Conservation (phyloP, 2,329 filamentous ascomycete species). For the Pseudogymnoascus sp. region DNA sequence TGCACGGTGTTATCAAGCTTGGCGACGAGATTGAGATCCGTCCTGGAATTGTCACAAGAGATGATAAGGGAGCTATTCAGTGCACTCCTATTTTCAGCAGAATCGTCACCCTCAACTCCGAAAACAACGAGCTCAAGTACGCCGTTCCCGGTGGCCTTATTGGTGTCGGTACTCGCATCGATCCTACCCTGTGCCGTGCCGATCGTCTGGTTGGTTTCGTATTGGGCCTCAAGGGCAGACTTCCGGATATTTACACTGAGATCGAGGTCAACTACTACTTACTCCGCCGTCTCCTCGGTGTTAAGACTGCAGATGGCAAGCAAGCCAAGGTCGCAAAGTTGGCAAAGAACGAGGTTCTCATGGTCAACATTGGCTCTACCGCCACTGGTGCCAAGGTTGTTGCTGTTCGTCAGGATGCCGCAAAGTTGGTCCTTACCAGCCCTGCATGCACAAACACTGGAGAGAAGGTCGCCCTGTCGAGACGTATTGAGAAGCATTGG, state of each 20-base stretch:
- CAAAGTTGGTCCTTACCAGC: constrained; percentile 85
- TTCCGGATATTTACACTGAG: constrained; percentile 96
- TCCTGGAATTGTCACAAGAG: constrained; percentile 94
- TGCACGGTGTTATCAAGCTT: constrained; percentile 93
- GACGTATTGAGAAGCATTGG: constrained; percentile 99
- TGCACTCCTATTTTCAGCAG: constrained; percentile 96
- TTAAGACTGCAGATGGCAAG: constrained; percentile 96
- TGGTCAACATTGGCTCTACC: constrained; percentile 99
- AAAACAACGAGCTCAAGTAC: constrained; percentile 97
- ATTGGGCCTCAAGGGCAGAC: constrained; percentile 82
- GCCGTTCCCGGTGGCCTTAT: constrained; percentile 96
- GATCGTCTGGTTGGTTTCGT: constrained; percentile 99
- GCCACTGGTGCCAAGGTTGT: constrained; percentile 96
- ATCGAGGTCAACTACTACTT: constrained; percentile 99
- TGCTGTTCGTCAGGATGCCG: constrained; percentile 94
- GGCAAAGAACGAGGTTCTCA: constrained; percentile 96
- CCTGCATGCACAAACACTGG: constrained; percentile 95
- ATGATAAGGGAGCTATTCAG: constrained; percentile 86
- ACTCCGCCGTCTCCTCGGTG: constrained; percentile 84
- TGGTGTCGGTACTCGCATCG: constrained; percentile 94
- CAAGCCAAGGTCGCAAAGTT: constrained; percentile 99
- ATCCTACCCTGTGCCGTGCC: constrained; percentile 94
- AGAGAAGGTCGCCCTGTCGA: constrained; percentile 92
- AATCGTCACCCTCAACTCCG: constrained; percentile 90
- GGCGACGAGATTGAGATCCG: constrained; percentile 98